A percentile compares a stretch with the other conserved stretches of the same genome.
Conservation (phyloP, 305 asterid species). For the Ruellia speciosa region DNA sequence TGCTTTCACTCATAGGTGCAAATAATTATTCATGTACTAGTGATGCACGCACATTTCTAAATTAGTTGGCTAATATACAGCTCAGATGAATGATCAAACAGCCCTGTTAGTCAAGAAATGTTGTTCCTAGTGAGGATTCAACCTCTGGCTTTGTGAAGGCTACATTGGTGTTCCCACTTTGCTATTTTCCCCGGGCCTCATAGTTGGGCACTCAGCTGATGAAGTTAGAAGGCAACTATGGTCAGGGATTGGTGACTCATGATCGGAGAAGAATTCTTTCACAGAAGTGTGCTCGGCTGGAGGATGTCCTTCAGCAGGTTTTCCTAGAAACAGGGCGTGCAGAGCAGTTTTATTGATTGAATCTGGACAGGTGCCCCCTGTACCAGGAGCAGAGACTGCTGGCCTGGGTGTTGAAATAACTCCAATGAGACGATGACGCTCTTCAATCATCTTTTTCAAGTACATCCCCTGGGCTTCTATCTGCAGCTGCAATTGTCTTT, state of each 20-base stretch:
- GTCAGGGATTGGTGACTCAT: constrained; percentile 84
- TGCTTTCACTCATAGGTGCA: too few species aligned
- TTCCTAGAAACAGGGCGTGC: constrained; percentile 60
- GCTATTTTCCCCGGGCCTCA: constrained; percentile 44
- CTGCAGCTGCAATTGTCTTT: constrained; percentile 84
- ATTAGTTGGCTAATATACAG: too few species aligned
- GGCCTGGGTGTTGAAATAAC: constrained; percentile 55
- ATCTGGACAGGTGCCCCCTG: constrained; percentile 37
- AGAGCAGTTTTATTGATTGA: constrained; percentile 55
- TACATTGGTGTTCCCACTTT: constrained; percentile 29
- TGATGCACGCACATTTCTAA: too few species aligned
- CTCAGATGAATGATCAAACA: too few species aligned
- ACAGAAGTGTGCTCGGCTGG: constrained; percentile 47
- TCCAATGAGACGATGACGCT: constrained; percentile 78
- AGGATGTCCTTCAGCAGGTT: constrained; percentile 44
- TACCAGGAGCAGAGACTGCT: constrained; percentile 34
- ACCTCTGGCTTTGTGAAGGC: background rate
- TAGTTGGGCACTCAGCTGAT: constrained; percentile 37
- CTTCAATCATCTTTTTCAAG: constrained; percentile 89
- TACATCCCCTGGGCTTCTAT: constrained; percentile 98
- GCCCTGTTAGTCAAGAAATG: too few species aligned
- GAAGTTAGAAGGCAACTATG: constrained; percentile 42
- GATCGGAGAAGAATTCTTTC: constrained; percentile 69
- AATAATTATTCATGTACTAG: too few species aligned
- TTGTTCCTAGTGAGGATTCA: too few species aligned